Evolutionary conservation across 2,329 filamentous ascomycete species (phyloP).

Genomic region (Monilinia laxa): DNA sequence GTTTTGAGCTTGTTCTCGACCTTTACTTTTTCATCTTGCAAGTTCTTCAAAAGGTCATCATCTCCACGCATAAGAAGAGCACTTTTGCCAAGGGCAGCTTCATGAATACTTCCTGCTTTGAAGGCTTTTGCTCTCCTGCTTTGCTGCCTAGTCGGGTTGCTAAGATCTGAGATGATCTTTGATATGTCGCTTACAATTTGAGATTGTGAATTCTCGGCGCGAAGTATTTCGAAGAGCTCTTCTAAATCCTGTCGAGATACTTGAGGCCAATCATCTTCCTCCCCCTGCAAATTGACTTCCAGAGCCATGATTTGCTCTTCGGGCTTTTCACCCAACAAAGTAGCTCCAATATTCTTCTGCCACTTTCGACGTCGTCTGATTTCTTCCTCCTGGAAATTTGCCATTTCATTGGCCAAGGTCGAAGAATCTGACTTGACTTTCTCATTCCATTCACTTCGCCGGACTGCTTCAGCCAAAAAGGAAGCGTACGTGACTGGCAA

Average conservation of each 20-base stretch:
- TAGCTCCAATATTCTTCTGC: conserved; percentile 77
- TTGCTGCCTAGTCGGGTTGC: conserved; percentile 81
- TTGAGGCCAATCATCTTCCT: conserved; percentile 77
- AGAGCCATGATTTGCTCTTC: conserved; percentile 73
- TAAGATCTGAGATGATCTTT: conserved; percentile 76
- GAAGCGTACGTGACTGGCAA: conserved; percentile 89
- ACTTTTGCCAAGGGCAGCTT: conserved; percentile 82
- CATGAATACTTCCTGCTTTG: conserved; percentile 93
- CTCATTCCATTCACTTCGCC: conserved; percentile 85
- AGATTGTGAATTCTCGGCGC: conserved; percentile 63
- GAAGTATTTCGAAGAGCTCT: conserved; percentile 67
- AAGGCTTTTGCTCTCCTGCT: conserved; percentile 86
- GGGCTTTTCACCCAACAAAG: conserved; percentile 62
- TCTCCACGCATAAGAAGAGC: conserved; percentile 84
- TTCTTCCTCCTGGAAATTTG: conserved; percentile 88
- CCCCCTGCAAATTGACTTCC: conserved; percentile 80
- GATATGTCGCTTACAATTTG: conserved; percentile 68
- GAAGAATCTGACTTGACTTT: conserved; percentile 87
- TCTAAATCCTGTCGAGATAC: conserved; percentile 75
- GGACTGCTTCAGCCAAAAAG: conserved; percentile 80
- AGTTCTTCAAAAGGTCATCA: conserved; percentile 71
- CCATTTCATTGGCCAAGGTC: conserved; percentile 88
- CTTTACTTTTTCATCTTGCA: conserved; percentile 81
- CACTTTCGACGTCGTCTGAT: conserved; percentile 84
- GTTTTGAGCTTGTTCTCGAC: conserved; percentile 73